Evolutionary conservation across 129 eudicot species (phyloP), one percentile per base, ranked within the genome.

Genomic region (Ambrosia artemisiifolia): DNA sequence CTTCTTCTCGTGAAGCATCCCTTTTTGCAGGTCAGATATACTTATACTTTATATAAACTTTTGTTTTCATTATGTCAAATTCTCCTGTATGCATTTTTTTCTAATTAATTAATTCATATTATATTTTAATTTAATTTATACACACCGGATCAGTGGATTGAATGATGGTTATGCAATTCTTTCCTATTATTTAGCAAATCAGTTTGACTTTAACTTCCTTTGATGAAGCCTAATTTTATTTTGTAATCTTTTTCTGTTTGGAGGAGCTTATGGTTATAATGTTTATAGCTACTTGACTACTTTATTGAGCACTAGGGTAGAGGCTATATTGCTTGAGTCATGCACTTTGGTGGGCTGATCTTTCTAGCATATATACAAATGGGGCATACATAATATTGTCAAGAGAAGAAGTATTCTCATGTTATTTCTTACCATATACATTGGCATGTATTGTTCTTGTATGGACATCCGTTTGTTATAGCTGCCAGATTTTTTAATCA

Each of bases 1-100:
- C 76, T 63, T 74, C 88, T 28, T 63, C 81, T 8, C 95, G 99
- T 8, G 97, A 94, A 83, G 83, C 63, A 35, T 90, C 97, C 54
- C 96, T 94, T 36, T 94, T 94, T 83, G 97, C 88, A 88, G 96
- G 99, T 90, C 62, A 69, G 76, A 69, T 69, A 28, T 14, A 33
- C 42, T 67, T 55, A 16, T 14, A 33, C 16, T 35, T 34, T 56
- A 10, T 57, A 24, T 24, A 24, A n/a, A 17, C 40, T 35, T 70
- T 35, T 63, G 24, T 40, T n/a, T 19, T 13, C 48, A 3, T 61
- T 17, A 16, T 61, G 69, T 60, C 35, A 32, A 20, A 14, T 44
- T 60, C 18, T 33, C 17, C 44, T 61, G 7, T 33, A 11, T 46
- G 24, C 68, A 43, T 68, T 14, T 69, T n/a, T 69, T 59, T 72